Conservation (phyloP, 495 filamentous ascomycete species). For the Aspergillus cristatus region DNA sequence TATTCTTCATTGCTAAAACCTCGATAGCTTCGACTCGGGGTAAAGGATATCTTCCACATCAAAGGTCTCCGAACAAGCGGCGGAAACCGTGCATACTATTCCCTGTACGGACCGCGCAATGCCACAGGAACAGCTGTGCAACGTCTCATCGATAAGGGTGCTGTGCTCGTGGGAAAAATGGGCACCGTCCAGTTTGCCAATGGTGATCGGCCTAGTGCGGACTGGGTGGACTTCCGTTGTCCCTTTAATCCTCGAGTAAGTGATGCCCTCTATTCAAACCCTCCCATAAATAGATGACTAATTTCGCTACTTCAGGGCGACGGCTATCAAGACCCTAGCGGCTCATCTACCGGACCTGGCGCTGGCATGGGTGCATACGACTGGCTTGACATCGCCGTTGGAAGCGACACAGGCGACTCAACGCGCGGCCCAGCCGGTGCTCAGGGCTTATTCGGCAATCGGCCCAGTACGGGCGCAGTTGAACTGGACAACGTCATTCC, state of each 20-base stretch:
- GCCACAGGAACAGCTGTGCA: constrained; percentile 26
- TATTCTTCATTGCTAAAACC: no score
- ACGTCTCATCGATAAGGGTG: constrained; percentile 32
- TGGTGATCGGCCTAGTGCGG: constrained; percentile 25
- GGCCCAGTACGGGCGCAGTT: constrained; percentile 15
- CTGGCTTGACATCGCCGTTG: constrained; percentile 37
- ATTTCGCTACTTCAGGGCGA: no score
- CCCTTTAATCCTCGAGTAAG: constrained; percentile 37
- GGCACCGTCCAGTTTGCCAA: constrained; percentile 39
- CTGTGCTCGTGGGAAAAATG: constrained; percentile 40
- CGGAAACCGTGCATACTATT: constrained; percentile 32
- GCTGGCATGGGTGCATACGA: constrained; percentile 28
- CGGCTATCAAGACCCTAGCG: constrained; percentile 32
- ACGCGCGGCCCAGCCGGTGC: constrained; percentile 26
- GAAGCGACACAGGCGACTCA: constrained; percentile 38
- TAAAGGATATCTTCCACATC: constrained; percentile 40
- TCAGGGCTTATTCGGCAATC: constrained; percentile 28
- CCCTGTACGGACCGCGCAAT: constrained; percentile 23
- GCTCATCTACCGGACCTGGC: constrained; percentile 30
- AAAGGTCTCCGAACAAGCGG: constrained; percentile 31
- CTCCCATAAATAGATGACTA: no score
- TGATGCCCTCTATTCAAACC: no score
- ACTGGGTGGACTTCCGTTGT: constrained; percentile 34
- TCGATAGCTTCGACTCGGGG: no score
- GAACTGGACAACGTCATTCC: constrained; percentile 31